A percentile compares a stretch with the other conserved stretches of the same genome.
Conservation (phyloP, 306 rosid species). For the Urtica urens region DNA sequence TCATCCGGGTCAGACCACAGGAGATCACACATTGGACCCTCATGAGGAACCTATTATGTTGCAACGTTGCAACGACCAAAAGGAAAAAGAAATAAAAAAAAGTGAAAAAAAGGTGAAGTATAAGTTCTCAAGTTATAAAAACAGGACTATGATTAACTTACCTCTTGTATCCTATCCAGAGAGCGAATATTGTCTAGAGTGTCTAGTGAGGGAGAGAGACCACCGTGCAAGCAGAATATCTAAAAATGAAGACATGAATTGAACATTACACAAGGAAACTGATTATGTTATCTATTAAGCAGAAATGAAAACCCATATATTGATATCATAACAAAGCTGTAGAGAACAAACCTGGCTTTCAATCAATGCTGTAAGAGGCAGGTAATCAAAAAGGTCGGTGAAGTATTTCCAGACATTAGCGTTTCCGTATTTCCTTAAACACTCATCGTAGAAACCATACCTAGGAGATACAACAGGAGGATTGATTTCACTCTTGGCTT, state of each 20-base stretch:
- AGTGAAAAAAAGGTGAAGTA: neutral
- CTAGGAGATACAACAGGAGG: conserved; percentile 32
- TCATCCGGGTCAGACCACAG: conserved; percentile 46
- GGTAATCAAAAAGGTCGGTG: conserved; percentile 87
- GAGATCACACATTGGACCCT: conserved; percentile 51
- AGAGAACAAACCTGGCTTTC: conserved; percentile 81
- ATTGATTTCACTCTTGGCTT: neutral
- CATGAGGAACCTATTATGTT: conserved; percentile 38
- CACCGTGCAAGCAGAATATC: conserved; percentile 98
- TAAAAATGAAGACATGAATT: conserved; percentile 11
- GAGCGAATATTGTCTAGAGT: conserved; percentile 84
- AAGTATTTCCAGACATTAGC: conserved; percentile 97
- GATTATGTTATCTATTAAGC: conserved; percentile 3
- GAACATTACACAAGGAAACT: too few species aligned
- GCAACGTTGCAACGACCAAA: neutral
- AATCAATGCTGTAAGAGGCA: conserved; percentile 91
- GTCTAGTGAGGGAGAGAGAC: conserved; percentile 92
- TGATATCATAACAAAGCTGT: neutral
- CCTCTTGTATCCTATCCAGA: conserved; percentile 94
- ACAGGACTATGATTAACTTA: conserved; percentile 14
- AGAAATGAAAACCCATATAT: neutral
- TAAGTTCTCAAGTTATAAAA: too few species aligned
- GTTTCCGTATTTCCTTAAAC: conserved; percentile 97
- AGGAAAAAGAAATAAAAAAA: neutral
- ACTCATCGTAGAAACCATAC: conserved; percentile 93